These are phyloP conservation scores for Cryptococcus maquisensis DNA, from an alignment of 1,284 basidiomycete species.

Conservation along the genomic window DNA sequence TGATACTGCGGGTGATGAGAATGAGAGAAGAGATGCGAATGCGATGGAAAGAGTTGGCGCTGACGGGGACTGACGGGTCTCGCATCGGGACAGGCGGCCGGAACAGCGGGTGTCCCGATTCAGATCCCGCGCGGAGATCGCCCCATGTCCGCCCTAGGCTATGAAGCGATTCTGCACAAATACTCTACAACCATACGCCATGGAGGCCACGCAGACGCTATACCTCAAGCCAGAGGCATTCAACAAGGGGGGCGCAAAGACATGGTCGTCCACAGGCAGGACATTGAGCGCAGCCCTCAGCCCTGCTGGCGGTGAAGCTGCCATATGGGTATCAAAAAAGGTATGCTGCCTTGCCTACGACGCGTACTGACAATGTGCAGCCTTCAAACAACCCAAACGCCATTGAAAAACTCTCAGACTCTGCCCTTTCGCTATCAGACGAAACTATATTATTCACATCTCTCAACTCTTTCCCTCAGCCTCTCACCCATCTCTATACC, in stretches of 20 bases:
- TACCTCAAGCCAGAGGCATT: slow-evolving; percentile 35
- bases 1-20: background rate
- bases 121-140: background rate
- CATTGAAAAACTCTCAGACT: slow-evolving; percentile 13
- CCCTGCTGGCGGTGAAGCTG: slow-evolving; percentile 36
- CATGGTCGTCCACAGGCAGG: slow-evolving; percentile 35
- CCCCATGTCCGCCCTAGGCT: background rate
- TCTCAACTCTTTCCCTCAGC: slow-evolving; percentile 23
- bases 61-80: background rate
- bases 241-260: slow-evolving; percentile 21
- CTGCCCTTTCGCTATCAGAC: slow-evolving; percentile 22
- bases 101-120: background rate
- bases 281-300: slow-evolving; percentile 25
- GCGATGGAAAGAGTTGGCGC: background rate
- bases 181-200: background rate
- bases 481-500: slow-evolving; percentile 37
- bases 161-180: background rate
- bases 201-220: slow-evolving; percentile 3
- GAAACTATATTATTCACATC: slow-evolving; percentile 30
- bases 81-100: background rate
- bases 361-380: slow-evolving; percentile 14
- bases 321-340: slow-evolving; percentile 29
- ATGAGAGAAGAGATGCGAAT: background rate
- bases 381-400: slow-evolving; percentile 24
- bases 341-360: slow-evolving; percentile 13